Base-by-base conservation (phyloP, 257 asterid species). In the Primulina huaijiensis region DNA sequence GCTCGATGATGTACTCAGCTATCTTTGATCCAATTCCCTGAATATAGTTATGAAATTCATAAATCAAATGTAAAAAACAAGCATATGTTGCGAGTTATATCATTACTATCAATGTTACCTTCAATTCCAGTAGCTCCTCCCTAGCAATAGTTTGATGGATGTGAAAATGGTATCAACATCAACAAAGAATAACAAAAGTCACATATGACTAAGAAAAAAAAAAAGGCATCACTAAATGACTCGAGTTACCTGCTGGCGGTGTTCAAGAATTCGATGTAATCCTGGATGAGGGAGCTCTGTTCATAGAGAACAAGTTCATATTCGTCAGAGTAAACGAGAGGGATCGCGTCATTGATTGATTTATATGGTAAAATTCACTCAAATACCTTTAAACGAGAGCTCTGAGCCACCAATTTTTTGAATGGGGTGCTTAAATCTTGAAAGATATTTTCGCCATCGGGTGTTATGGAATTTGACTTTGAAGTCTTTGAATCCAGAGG, bases 11-110 rank as follows among this genome's bases (percentile, higher is more conserved):
- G 74, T 93, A 90, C 61, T 83, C 90, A 2, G 97, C 96, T 60
- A 86, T 76, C 81, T 88, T 90, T 67, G 84, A 82, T 33, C 99
- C 99, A 67, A 90, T 93, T 46, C 99, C 99, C 97, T 93, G 69
- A 4, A 57, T 29, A 43, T 14, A 58, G 65, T 60, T 60, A 53
- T 55, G 7, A 63, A 23, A 59, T 25, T 5, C n/a, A 34, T 3
- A 16, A 55, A 67, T 70, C 5, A 59, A 29, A 57, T 64, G 25
- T 60, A 50, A 23, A 60, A 8, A 20, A 34, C 17, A 33, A 29
- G 63, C 40, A 34, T n/a, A 20, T 46, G n/a, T 52, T 23, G 59
- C 20, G 25, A 68, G 31, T 60, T 68, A 14, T 19, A 30, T 33
- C 21, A 10, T 53, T 30, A 50, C 29, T 59, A 12, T 53, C 14